Conservation (phyloP, 208 protist species). For the Leishmania arabica region DNA sequence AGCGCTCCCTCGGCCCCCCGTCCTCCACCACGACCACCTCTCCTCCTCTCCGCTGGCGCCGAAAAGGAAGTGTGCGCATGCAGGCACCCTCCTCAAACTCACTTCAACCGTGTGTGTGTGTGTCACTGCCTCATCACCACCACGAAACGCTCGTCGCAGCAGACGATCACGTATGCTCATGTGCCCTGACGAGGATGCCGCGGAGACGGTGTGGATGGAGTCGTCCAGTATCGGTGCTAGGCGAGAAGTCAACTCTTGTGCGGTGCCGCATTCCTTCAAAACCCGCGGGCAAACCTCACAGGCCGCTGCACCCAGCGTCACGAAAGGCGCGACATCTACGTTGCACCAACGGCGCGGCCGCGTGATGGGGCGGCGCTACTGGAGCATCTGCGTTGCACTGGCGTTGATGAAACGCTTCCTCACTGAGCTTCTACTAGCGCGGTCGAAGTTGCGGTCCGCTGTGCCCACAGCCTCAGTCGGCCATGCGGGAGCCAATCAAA, state of each 20-base stretch:
- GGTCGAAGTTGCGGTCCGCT: not conserved
- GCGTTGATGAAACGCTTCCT: not conserved
- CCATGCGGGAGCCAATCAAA: not conserved
- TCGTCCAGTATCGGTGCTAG: not conserved
- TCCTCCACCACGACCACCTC: not conserved
- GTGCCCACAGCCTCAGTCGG: not conserved
- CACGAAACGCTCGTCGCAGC: not conserved
- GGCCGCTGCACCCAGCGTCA: not conserved
- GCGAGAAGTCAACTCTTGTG: not conserved
- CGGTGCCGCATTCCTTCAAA: not conserved
- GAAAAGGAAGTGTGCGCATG: not conserved
- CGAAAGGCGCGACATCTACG: not conserved
- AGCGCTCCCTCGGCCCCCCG: not conserved
- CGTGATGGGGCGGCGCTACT: not conserved
- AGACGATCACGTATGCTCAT: not conserved
- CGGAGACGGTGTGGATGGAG: not conserved
- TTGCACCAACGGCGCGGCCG: not conserved
- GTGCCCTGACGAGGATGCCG: not conserved
- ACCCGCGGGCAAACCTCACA: not conserved
- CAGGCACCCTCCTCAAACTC: not conserved
- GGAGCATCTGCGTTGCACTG: not conserved
- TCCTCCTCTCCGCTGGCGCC: not conserved
- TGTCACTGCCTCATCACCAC: not conserved
- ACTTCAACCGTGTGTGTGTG: not conserved
- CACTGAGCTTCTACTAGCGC: not conserved